Evolutionary conservation across 2,329 filamentous ascomycete species (phyloP), one percentile per base, ranked within the genome.

Genomic region (Xylaria sp.): DNA sequence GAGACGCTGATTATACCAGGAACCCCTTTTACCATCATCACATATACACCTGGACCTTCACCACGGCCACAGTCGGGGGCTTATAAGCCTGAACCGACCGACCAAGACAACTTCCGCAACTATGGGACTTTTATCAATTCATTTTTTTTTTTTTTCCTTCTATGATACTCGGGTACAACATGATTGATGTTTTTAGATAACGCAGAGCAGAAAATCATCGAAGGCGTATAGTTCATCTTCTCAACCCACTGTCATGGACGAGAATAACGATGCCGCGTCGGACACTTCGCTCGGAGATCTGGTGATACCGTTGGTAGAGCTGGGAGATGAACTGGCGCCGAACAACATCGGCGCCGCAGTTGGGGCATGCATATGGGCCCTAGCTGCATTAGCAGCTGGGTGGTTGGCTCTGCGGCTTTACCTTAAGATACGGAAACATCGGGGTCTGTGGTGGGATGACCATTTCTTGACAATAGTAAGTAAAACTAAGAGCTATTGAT

Each of bases 381-480:
- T 73, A 6, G 64, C 63, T 12, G 27, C 57, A n/a, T 42, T 72
- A 27, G 62, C 71, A 12, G 29, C 53, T 6, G 68, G 60, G 18
- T 72, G 69, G 60, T 35, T 74, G 42, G 59, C 51, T 27, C 54
- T 73, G 1, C 66, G 73, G 13, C 23, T 74, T 25, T 75, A 75
- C 62, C 75, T 73, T 68, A 79, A 79, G 58, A 25, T 73, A 23
- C 42, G 67, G 3, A 74, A 74, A 51, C 69, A 72, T 8, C 66
- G 76, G 0, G 63, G 68, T 9, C 37, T 80, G 8, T 78, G 77
- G 76, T 77, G 76, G 75, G 78, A 79, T 63, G 78, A 80, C 60
- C 72, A 75, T 59, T 65, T 78, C 27, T 72, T 80, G 25, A 65
- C 75, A 10, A 66, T 59, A 0, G 66, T 69, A 35, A 69, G 66